Evolutionary conservation across 2,329 filamentous ascomycete genomes (phyloP), one percentile per base, ranked within the genome.

Genomic region (Rhinocladiella similis): DNA sequence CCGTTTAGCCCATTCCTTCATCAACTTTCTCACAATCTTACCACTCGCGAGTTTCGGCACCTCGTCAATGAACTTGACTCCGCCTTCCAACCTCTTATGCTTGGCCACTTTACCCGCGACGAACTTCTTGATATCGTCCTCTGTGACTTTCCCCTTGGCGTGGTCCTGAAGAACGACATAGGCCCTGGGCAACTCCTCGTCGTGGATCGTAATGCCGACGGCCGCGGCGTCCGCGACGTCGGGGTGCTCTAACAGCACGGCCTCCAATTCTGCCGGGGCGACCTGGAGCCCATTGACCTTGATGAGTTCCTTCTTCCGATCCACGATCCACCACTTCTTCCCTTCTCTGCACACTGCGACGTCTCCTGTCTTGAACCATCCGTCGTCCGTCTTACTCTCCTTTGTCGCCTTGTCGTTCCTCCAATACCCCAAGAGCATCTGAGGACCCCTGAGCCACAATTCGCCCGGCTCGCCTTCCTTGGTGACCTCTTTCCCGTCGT

Each of bases 311-410:
- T 88, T 89, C n/a, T 88, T 75, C 3, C 90, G 84, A 68, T 95
- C 90, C 0, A 90, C 92, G 67, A 93, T 89, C 74, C 91, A 87
- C 46, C 96, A 71, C 67, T 96, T 41, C 6, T 18, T 91, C 70
- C 95, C 89, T 61, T 86, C 75, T 3, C 81, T 80, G 6, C 94
- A 76, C 3, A 93, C 76, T 0, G 87, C 90, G 69, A 95, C 90
- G 66, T 96, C 92, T 3, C 92, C 92, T 0, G 92, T 96, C 42
- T 82, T 83, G 79, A 96, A 85, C 84, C 90, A 93, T 10, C 79
- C 80, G 63, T 91, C 86, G 1, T 85, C 78, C 5, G 59, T 60
- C 25, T 58, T 54, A n/a, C 91, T 94, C 69, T 61, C 59, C 38
- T 36, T 56, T 47, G 69, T 70, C 27, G 73, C 73, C 35, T 72